Conservation (phyloP, 257 asterid genomes). For the Salvia splendens region DNA sequence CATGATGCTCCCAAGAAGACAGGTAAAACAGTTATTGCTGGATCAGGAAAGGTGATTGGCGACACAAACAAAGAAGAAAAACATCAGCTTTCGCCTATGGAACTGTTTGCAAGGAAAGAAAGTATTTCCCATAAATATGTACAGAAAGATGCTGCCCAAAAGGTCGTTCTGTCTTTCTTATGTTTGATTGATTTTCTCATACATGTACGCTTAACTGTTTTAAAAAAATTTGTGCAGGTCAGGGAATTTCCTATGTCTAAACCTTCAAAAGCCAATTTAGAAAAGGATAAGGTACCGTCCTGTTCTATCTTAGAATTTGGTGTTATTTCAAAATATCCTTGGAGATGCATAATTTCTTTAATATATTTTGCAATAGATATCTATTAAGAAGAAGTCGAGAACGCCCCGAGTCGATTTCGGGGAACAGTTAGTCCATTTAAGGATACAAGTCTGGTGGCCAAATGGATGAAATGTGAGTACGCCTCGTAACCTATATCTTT, state of each 20-base stretch:
- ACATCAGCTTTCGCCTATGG: too few relatives aligned
- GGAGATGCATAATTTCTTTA: slow-evolving; percentile 25
- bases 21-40: slow-evolving; percentile 31
- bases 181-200: slow-evolving; percentile 1
- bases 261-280: slow-evolving; percentile 36
- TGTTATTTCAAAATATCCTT: slow-evolving; percentile 20
- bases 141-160: too few relatives aligned
- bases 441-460: slow-evolving; percentile 65
- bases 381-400: slow-evolving; percentile 38
- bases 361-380: slow-evolving; percentile 24
- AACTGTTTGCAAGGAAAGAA: too few relatives aligned
- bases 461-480: slow-evolving; percentile 53
- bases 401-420: slow-evolving; percentile 32
- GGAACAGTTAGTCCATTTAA: slow-evolving; percentile 35
- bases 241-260: slow-evolving; percentile 32
- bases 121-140: too few relatives aligned
- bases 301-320: slow-evolving; percentile 7
- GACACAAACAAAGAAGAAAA: too few relatives aligned
- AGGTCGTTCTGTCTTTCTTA: background rate
- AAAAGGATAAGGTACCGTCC: slow-evolving; percentile 39
- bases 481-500: slow-evolving; percentile 15
- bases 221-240: slow-evolving; percentile 32
- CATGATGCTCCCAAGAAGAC: slow-evolving; percentile 21
- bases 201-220: slow-evolving; percentile 5
- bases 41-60: slow-evolving; percentile 23